Conservation (phyloP, 192 early-diverging fungal genomes). For the Radiomyces spectabilis region DNA sequence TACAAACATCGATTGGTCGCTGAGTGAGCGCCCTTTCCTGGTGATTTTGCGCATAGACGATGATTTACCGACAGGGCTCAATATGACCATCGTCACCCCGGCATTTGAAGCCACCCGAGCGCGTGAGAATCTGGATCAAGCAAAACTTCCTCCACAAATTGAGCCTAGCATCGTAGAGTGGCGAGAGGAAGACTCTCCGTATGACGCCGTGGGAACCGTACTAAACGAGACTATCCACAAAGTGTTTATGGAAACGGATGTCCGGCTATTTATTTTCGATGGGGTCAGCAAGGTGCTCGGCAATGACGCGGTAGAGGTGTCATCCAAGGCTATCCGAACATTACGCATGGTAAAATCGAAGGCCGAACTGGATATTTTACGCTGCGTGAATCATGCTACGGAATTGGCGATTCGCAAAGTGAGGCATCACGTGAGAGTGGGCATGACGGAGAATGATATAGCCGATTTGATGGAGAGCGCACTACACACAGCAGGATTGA, state of each 20-base stretch:
- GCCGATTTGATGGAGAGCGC: conserved; percentile 26
- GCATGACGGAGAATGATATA: conserved; percentile 29
- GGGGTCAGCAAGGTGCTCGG: conserved; percentile 10
- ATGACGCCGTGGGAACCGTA: conserved; percentile 24
- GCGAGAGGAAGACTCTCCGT: conserved; percentile 40
- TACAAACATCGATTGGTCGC: conserved; percentile 36
- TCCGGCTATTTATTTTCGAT: conserved; percentile 36
- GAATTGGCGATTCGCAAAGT: conserved; percentile 37
- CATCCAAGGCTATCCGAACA: conserved; percentile 21
- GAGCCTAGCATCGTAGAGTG: conserved; percentile 23
- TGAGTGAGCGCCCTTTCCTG: conserved; percentile 40
- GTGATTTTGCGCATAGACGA: conserved; percentile 17
- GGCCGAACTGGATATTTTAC: conserved; percentile 40
- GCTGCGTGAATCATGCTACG: conserved; percentile 34
- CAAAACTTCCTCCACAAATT: conserved; percentile 12
- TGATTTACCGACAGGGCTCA: conserved; percentile 7
- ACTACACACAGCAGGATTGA: conserved; percentile 22
- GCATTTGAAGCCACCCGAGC: conserved; percentile 45
- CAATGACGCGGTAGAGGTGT: neutral
- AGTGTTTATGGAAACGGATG: conserved; percentile 32
- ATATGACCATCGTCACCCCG: conserved; percentile 37
- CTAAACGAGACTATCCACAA: conserved; percentile 14
- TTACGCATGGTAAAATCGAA: conserved; percentile 35
- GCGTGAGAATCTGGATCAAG: conserved; percentile 12
- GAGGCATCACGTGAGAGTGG: conserved; percentile 21